Conservation (phyloP, 2,329 filamentous ascomycete genomes). For the Mariannaea sp. region DNA sequence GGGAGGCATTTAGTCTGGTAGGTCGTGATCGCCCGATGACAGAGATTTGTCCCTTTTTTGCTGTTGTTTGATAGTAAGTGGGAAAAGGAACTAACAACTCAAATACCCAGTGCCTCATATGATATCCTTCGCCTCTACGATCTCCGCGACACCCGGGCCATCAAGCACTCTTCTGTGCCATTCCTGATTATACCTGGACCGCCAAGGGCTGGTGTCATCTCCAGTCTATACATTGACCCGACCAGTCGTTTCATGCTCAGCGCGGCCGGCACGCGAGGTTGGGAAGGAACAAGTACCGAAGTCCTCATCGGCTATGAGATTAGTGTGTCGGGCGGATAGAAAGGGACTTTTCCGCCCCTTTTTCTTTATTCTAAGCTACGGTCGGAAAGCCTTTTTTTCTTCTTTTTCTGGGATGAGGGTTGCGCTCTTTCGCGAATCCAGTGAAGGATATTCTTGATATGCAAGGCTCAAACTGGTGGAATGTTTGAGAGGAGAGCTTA, state of each 20-base stretch:
- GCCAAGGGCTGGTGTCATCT: slow-evolving; percentile 82
- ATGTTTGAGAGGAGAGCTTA: no score
- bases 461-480: no score
- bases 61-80: no score
- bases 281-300: slow-evolving; percentile 91
- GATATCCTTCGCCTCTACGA: slow-evolving; percentile 96
- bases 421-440: no score
- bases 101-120: slow-evolving; percentile 74
- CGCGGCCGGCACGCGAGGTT: slow-evolving; percentile 88
- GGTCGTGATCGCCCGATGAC: slow-evolving; percentile 21
- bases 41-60: no score
- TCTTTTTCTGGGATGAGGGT: no score
- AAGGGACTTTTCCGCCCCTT: no score
- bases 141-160: slow-evolving; percentile 66
- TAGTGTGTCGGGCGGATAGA: slow-evolving; percentile 36
- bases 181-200: slow-evolving; percentile 96
- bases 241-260: slow-evolving; percentile 90
- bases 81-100: not conserved
- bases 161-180: slow-evolving; percentile 80
- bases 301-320: slow-evolving; percentile 96
- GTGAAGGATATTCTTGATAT: no score
- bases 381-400: no score
- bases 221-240: slow-evolving; percentile 83
- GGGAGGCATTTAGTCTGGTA: slow-evolving; percentile 85
- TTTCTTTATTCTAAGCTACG: no score